Conservation (phyloP, 345 rosid species). For the Salix koriyanagi region DNA sequence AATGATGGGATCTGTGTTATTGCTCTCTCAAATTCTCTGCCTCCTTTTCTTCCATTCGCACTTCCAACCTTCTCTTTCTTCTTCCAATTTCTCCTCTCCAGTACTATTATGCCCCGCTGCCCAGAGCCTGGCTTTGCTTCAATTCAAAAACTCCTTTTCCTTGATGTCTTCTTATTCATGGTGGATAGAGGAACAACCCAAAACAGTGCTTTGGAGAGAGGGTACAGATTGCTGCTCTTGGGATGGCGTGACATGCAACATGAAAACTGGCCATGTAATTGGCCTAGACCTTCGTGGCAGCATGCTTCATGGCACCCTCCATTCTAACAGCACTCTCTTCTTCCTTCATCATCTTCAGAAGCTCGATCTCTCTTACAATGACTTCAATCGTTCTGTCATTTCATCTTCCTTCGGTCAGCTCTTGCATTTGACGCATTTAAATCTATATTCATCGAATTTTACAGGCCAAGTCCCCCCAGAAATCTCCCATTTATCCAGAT, state of each 20-base stretch:
- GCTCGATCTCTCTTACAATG: slow-evolving; percentile 26
- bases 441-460: not conserved
- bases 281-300: slow-evolving; percentile 1
- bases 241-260: slow-evolving; percentile 28
- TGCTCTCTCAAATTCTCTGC: too few species aligned
- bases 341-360: slow-evolving; percentile 16
- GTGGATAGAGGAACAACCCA: not conserved
- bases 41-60: too few species aligned
- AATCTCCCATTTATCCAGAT: too few species aligned
- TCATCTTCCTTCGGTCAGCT: slow-evolving; percentile 6
- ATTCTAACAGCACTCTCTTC: slow-evolving; percentile 18
- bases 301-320: not conserved
- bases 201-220: slow-evolving; percentile 11
- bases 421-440: slow-evolving; percentile 4
- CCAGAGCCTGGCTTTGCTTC: not conserved
- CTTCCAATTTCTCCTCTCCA: too few species aligned
- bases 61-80: too few species aligned
- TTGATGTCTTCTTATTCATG: too few species aligned
- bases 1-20: too few species aligned
- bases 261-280: not conserved
- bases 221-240: slow-evolving; percentile 28
- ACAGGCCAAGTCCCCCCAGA: too few species aligned
- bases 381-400: slow-evolving; percentile 9
- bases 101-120: too few species aligned
- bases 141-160: slow-evolving; percentile 5